These are phyloP conservation scores for Rhizopogon rudus DNA, from an alignment of 768 basidiomycete species.

Conservation along the genomic window DNA sequence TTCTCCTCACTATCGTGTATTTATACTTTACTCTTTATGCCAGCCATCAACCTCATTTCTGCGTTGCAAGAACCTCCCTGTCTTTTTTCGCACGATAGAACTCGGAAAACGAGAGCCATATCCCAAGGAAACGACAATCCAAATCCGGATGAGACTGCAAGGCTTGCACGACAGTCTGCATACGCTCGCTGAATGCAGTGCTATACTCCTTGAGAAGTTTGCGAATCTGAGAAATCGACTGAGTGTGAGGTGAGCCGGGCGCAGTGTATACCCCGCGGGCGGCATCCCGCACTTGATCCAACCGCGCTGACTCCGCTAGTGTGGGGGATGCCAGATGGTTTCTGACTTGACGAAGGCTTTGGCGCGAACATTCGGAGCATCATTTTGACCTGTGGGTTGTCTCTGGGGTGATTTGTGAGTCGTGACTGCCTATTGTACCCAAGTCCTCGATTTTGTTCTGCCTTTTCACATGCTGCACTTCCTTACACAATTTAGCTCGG, in stretches of 20 bases:
- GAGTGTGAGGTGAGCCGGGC: slow-evolving; percentile 27
- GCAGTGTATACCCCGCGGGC: slow-evolving; percentile 65
- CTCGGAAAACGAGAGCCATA: slow-evolving; percentile 76
- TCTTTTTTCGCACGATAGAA: slow-evolving; percentile 70
- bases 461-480: no score
- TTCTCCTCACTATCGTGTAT: not conserved
- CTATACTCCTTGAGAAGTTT: slow-evolving; percentile 68
- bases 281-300: slow-evolving; percentile 67
- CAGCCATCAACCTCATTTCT: slow-evolving; percentile 13
- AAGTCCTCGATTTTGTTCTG: no score
- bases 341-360: not conserved
- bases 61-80: slow-evolving; percentile 29
- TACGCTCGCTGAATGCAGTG: slow-evolving; percentile 68
- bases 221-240: slow-evolving; percentile 52
- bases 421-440: no score
- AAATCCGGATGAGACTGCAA: no score
- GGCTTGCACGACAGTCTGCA: slow-evolving; percentile 67
- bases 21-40: not conserved
- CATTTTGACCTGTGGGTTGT: not conserved
- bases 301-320: slow-evolving; percentile 75
- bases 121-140: no score
- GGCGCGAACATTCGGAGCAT: not conserved
- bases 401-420: not conserved
- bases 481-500: not conserved
- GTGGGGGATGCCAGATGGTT: slow-evolving; percentile 29